Evolutionary conservation across 148 eudicot genomes (phyloP), one percentile per base, ranked within the genome.

Genomic region (Rhododendron henanense): DNA sequence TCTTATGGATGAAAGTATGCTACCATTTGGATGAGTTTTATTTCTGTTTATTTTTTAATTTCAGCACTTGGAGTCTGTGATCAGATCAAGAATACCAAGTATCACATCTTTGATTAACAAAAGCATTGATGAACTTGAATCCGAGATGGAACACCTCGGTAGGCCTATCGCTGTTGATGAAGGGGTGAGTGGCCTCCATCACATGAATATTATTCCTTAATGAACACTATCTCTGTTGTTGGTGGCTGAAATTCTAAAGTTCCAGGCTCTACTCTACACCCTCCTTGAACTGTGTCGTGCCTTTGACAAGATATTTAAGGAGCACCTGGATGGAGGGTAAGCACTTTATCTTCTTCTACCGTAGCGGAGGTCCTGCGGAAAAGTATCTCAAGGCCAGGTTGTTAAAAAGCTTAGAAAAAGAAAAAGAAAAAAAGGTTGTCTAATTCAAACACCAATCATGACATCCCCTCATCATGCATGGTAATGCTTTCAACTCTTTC

Each of bases 81-180:
- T 94, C 84, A 95, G 93, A 90, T 90, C 96, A 39, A 88, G 90
- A 83, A 94, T 95, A 69, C 98, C 98, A 28, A 92, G 98, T 83
- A 94, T 95, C 67, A 91, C 87, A 39, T 83, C 95, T 18, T 86
- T 95, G 89, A 94, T 93, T 39, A 95, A 93, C 92, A 94, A 92
- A 88, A 91, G 86, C 67, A 92, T 95, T 83, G 96, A 95, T 61
- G 98, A 95, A 86, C 92, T 95, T 81, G 96, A 95, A 89, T 89
- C 94, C 13, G 97, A 95, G 92, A 80, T 95, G 92, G 97, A 94
- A 57, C 93, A 90, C 82, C 90, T 95, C 87, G 98, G 98, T 79
- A 91, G 95, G 88, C 97, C 98, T 55, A 50, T 95, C 88, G 95
- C 92, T 85, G 96, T 88, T 25, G 98, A 95, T 88, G 98, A 93